phyloP scores from a whole-genome alignment of 73 alveolate species.

The Tetrahymena thermophila region DNA sequence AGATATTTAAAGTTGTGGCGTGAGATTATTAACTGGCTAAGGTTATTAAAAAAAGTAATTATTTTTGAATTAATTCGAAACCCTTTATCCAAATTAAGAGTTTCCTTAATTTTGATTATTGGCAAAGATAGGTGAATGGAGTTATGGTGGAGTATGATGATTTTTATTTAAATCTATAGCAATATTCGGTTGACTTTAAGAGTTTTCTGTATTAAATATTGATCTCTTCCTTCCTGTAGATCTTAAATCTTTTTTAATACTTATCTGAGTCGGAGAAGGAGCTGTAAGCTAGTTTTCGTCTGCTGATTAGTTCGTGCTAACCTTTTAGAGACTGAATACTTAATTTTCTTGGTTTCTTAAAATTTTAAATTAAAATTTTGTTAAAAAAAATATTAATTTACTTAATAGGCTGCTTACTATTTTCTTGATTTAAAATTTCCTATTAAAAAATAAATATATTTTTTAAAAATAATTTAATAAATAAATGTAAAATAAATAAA shows the following conservation, averaged over 20 bases:
- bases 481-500: no score
- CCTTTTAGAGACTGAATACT: neutral
- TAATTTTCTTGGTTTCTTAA: neutral
- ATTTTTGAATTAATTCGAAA: neutral
- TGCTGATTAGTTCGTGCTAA: neutral
- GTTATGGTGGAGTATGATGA: neutral
- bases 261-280: neutral
- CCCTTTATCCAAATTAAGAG: neutral
- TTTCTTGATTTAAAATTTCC: neutral
- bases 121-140: neutral
- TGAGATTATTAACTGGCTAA: neutral
- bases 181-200: neutral
- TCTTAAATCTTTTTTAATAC: neutral
- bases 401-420: neutral
- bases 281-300: neutral
- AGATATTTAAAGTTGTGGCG: neutral
- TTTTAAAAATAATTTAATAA: neutral
- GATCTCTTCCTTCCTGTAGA: neutral
- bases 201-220: neutral
- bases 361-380: neutral
- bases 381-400: neutral
- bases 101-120: neutral
- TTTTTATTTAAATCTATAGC: neutral
- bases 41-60: neutral
- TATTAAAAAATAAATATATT: neutral